Evolutionary conservation across 208 protist species (phyloP).

Genomic region (Crithidia expoeki): DNA sequence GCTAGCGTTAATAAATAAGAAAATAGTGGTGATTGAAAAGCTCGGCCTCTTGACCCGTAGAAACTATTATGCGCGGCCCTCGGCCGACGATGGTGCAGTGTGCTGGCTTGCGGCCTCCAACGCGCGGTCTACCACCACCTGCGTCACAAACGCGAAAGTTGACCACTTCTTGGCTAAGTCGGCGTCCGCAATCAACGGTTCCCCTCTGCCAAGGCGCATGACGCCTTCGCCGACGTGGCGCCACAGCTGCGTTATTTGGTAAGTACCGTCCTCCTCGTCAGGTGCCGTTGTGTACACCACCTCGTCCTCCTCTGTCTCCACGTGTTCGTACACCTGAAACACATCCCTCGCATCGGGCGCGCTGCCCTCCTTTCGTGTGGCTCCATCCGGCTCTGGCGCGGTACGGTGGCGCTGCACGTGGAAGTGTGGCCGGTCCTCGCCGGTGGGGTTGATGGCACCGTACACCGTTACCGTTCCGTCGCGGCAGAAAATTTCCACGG

Average conservation of each 20-base stretch:
- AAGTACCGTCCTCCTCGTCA: constrained; percentile 33
- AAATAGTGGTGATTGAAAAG: too few relatives aligned
- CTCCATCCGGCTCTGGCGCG: constrained; percentile 16
- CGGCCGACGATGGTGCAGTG: constrained; percentile 1
- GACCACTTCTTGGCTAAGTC: constrained; percentile 58
- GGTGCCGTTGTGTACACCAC: constrained; percentile 30
- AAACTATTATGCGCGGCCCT: background rate
- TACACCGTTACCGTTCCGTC: constrained; percentile 59
- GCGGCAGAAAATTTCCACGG: constrained; percentile 49
- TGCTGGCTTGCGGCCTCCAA: constrained; percentile 51
- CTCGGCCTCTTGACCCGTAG: too few relatives aligned
- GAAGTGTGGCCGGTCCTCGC: constrained; percentile 43
- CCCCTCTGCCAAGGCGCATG: constrained; percentile 41
- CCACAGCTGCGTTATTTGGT: constrained; percentile 75
- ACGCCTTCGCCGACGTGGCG: constrained; percentile 60
- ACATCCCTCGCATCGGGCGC: constrained; percentile 13
- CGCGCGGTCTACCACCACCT: constrained; percentile 59
- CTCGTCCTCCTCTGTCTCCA: constrained; percentile 32
- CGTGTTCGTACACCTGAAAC: constrained; percentile 28
- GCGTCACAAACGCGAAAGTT: constrained; percentile 52
- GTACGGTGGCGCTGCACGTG: constrained; percentile 20
- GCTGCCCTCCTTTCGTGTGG: constrained; percentile 26
- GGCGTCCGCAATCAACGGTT: constrained; percentile 49
- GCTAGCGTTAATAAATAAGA: too few relatives aligned
- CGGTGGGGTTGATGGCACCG: constrained; percentile 67